A percentile compares a stretch with the other conserved stretches of the same genome.
These are phyloP conservation scores for Calonectria crousiana DNA, from an alignment of 2,329 filamentous ascomycete species.

Conservation along the genomic window DNA sequence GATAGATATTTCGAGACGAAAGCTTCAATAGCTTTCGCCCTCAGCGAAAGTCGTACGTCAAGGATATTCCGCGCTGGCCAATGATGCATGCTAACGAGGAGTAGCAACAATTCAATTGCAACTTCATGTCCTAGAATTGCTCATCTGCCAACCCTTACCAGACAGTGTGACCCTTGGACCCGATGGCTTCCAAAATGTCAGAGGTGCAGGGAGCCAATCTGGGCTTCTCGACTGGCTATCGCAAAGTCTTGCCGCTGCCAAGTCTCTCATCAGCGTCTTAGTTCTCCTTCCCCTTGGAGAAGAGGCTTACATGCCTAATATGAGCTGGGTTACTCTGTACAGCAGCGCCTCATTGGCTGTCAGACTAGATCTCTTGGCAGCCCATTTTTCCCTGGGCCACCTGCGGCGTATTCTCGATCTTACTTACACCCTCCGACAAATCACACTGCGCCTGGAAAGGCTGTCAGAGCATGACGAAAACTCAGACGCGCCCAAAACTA, in stretches of 20 bases:
- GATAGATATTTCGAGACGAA: slow-evolving; percentile 40
- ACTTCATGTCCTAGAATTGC: slow-evolving; percentile 44
- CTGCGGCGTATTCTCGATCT: slow-evolving; percentile 48
- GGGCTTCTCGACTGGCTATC: slow-evolving; percentile 45
- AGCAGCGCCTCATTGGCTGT: slow-evolving; percentile 46
- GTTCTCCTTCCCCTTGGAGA: slow-evolving; percentile 44
- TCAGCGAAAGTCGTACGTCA: slow-evolving; percentile 48
- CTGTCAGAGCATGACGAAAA: slow-evolving; percentile 25
- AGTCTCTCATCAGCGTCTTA: slow-evolving; percentile 45
- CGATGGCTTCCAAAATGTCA: slow-evolving; percentile 39
- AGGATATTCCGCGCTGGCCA: not conserved
- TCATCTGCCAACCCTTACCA: slow-evolving; percentile 46
- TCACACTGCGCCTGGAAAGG: slow-evolving; percentile 44
- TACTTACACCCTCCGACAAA: slow-evolving; percentile 44
- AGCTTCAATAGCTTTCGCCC: slow-evolving; percentile 39
- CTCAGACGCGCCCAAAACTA: slow-evolving; percentile 30
- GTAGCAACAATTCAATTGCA: slow-evolving; percentile 45
- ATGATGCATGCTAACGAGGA: not conserved
- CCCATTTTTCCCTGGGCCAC: slow-evolving; percentile 41
- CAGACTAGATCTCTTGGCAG: slow-evolving; percentile 47
- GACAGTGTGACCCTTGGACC: slow-evolving; percentile 44
- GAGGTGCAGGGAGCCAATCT: slow-evolving; percentile 26
- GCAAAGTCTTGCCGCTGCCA: slow-evolving; percentile 47
- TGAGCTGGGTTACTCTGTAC: slow-evolving; percentile 48
- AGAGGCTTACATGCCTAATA: slow-evolving; percentile 45